A percentile compares a stretch with the other conserved stretches of the same genome.
phyloP scores from a whole-genome alignment of 495 filamentous ascomycete genomes.

The Parachaetomium inaequale region DNA sequence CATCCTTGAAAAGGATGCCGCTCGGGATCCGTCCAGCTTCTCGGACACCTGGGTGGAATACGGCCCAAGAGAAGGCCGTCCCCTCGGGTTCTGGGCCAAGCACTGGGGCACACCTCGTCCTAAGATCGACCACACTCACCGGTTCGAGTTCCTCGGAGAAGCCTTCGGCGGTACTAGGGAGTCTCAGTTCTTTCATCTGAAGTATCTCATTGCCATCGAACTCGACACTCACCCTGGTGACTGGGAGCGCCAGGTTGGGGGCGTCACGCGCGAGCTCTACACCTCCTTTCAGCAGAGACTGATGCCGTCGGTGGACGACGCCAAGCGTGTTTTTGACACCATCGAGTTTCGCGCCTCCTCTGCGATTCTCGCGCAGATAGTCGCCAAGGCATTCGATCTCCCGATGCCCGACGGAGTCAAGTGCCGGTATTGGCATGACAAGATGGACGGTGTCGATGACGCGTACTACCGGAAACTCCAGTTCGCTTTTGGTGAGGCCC shows the following conservation, averaged over 20 bases:
- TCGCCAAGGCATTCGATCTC: conserved; percentile 30
- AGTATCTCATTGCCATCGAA: conserved; percentile 33
- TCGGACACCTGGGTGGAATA: conserved; percentile 17
- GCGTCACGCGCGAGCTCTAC: conserved; percentile 22
- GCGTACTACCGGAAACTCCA: conserved; percentile 21
- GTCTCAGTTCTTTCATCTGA: conserved; percentile 38
- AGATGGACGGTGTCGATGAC: background rate
- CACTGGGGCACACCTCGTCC: conserved; percentile 19
- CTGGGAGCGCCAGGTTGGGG: conserved; percentile 26
- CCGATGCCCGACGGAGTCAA: conserved; percentile 19
- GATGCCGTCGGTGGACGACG: conserved; percentile 15
- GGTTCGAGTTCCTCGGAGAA: conserved; percentile 33
- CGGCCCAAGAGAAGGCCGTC: conserved; percentile 18
- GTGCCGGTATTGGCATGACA: conserved; percentile 30
- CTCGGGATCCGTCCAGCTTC: background rate
- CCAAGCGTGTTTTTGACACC: conserved; percentile 35
- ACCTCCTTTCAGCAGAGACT: conserved; percentile 10
- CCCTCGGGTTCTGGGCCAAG: conserved; percentile 22
- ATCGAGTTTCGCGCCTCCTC: conserved; percentile 37
- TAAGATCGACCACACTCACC: background rate
- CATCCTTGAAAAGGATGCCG: background rate
- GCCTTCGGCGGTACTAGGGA: conserved; percentile 35
- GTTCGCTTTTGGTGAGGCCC: conserved; percentile 16
- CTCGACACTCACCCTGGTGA: conserved; percentile 32
- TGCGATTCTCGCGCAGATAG: conserved; percentile 32